Evolutionary conservation across 2,329 filamentous ascomycete genomes (phyloP).

Genomic region (Alternaria conjuncta): DNA sequence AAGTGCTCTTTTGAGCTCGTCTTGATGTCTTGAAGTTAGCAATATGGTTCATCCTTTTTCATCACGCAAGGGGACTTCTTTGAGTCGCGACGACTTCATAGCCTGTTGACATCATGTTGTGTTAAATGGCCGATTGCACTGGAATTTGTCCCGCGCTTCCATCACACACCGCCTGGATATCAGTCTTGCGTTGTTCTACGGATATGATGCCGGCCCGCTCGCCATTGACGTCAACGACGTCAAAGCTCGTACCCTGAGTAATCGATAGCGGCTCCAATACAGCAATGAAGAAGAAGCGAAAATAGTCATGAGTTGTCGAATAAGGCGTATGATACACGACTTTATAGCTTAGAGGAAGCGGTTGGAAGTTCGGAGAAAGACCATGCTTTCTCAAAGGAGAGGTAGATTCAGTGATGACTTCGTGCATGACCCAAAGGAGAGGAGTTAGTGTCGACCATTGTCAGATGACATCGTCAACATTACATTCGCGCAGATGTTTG

Average conservation of each 20-base stretch:
- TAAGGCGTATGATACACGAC: not conserved
- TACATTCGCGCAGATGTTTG: not conserved
- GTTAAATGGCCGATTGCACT: not conserved
- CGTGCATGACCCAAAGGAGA: not conserved
- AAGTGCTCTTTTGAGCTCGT: not conserved
- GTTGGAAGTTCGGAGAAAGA: not conserved
- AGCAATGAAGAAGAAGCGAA: not conserved
- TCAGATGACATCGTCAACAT: not conserved
- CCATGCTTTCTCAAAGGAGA: not conserved
- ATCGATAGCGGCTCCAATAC: not conserved
- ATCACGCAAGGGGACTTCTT: not conserved
- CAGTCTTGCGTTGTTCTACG: conserved; percentile 7
- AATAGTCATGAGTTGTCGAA: not conserved
- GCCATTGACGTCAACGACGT: conserved; percentile 7
- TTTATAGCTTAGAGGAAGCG: not conserved
- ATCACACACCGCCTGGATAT: not conserved
- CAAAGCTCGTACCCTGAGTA: not conserved
- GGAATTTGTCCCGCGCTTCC: not conserved
- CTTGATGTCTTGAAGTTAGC: not conserved
- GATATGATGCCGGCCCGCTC: not conserved
- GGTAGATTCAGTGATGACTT: not conserved
- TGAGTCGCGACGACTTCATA: not conserved
- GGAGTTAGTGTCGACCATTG: not conserved
- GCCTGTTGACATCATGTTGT: not conserved
- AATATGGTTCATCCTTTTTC: not conserved